Evolutionary conservation across 176 grass and related monocot species (phyloP), one percentile per base, ranked within the genome.

Genomic region (Neostapfia colusana): DNA sequence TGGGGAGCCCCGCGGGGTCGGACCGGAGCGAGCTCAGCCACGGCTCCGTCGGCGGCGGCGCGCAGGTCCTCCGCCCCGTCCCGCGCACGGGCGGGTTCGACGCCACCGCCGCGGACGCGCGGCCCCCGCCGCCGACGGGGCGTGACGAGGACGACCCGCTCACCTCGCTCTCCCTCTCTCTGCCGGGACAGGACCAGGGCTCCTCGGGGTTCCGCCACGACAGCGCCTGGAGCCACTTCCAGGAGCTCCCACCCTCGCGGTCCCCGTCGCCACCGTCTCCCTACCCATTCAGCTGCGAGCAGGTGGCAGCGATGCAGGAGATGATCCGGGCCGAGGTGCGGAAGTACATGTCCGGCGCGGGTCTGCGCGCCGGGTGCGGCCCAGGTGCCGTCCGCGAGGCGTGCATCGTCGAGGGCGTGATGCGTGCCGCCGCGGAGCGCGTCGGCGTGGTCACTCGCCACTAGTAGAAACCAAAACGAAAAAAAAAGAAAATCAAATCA

Each of bases 271-370:
- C 31, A 31, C 8, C n/a, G 6, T 10, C 37, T 3, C 0, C 58
- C 0, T 83, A 71, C 85, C 75, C 80, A 36, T 73, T 89, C 76
- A 81, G 77, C 70, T 79, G 63, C 41, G 87, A 73, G 17, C 50
- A 89, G 42, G 62, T 83, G 2, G 81, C 82, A 53, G 79, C 83
- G 75, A 90, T 96, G 89, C 85, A 87, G 65, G 89, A 96, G 82
- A 92, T 96, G 93, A 92, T 96, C 49, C 90, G 93, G 16, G 66
- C 64, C 35, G 95, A 98, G 79, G 95, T 98, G 59, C 72, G 86
- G 72, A 88, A 65, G 76, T 98, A 98, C 89, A 94, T 98, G 91
- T 77, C 79, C 39, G 84, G 85, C 53, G 82, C 87, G 71, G 90
- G 89, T 2, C 74, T 89, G 53, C 73, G 75, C 18, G 70, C 73